Evolutionary conservation across 257 asterid species (phyloP).

Genomic region (Plectranthus barbatus): DNA sequence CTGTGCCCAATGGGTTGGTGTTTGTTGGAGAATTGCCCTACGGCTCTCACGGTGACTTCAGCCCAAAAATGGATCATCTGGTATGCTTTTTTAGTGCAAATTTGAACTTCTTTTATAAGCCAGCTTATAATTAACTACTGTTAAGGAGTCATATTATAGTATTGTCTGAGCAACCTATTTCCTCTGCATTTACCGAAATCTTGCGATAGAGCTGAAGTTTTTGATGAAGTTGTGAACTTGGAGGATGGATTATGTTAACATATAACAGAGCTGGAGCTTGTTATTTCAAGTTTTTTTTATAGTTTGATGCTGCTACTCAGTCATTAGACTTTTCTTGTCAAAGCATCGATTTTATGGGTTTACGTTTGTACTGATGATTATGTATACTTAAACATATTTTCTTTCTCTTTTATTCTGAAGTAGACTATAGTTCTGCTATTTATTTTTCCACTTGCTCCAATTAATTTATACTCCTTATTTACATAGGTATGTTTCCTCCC

Average conservation of each 20-base stretch:
- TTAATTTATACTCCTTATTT: constrained; percentile 1
- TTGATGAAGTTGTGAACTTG: neutral
- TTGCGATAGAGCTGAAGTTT: neutral
- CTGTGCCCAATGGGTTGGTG: constrained; percentile 78
- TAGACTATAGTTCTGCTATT: neutral
- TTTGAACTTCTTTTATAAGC: neutral
- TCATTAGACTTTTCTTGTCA: neutral
- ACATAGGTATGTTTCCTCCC: constrained; percentile 93
- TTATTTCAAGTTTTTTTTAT: too few relatives aligned
- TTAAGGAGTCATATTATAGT: neutral
- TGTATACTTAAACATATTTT: neutral
- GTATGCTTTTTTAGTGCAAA: constrained; percentile 34
- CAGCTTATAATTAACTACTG: neutral
- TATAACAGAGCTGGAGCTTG: too few relatives aligned
- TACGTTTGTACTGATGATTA: neutral
- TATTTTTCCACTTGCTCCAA: neutral
- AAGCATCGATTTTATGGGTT: constrained; percentile 2
- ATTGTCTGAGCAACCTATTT: neutral
- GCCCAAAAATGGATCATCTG: constrained; percentile 99
- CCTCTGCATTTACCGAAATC: neutral
- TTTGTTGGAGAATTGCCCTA: constrained; percentile 88
- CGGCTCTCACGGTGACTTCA: constrained; percentile 62
- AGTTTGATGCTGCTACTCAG: neutral
- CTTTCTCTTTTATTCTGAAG: neutral
- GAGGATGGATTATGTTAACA: neutral